Conservation (phyloP, 192 early-diverging fungal genomes). For the Coemansia sp. region DNA sequence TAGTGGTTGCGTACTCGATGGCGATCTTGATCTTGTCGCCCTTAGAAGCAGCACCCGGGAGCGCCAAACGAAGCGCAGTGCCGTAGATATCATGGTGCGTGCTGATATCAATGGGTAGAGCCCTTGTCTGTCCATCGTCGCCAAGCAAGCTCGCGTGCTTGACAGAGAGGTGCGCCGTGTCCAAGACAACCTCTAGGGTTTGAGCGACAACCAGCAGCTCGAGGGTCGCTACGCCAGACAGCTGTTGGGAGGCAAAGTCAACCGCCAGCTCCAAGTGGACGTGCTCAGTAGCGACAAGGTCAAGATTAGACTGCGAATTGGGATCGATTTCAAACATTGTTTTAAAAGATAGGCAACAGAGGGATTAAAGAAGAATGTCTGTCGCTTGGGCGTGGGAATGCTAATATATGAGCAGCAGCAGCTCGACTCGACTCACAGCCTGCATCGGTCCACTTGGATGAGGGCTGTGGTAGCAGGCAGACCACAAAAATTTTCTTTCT, state of each 20-base stretch:
- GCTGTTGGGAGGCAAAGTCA: constrained; percentile 70
- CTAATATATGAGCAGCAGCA: neutral
- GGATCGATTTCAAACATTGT: constrained; percentile 67
- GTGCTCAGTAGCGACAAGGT: constrained; percentile 70
- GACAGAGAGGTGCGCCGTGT: constrained; percentile 57
- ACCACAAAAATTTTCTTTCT: constrained; percentile 1
- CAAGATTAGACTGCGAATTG: constrained; percentile 79
- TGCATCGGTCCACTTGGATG: neutral
- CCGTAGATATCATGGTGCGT: constrained; percentile 68
- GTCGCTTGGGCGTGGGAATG: neutral
- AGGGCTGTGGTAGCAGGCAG: neutral
- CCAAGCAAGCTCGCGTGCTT: constrained; percentile 10
- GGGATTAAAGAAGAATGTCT: neutral
- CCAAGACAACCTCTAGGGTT: constrained; percentile 64
- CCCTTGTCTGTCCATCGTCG: neutral
- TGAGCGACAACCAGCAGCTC: constrained; percentile 57
- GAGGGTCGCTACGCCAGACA: constrained; percentile 67
- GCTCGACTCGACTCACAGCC: neutral
- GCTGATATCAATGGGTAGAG: constrained; percentile 28
- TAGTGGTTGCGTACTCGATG: constrained; percentile 77
- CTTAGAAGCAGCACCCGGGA: constrained; percentile 50
- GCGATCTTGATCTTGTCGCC: constrained; percentile 57
- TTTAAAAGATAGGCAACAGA: neutral
- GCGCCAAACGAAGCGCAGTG: constrained; percentile 64
- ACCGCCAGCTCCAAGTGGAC: constrained; percentile 72